Base-by-base conservation (phyloP, 192 early-diverging fungal species). In the Gamsiella multidivaricata region DNA sequence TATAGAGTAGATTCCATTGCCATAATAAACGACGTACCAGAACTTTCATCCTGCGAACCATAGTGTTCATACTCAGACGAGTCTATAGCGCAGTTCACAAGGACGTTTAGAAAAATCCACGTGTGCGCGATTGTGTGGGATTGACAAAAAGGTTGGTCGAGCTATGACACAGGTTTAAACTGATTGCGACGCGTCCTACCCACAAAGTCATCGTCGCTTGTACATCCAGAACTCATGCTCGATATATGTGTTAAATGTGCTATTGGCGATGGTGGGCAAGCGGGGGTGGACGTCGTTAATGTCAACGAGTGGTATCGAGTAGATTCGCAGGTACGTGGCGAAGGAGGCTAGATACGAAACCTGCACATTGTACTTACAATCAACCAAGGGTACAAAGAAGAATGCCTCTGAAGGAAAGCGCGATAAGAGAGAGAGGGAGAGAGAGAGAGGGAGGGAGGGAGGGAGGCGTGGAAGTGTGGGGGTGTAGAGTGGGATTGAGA, bases 141-240 rank as follows among this genome's bases (percentile, higher is more conserved):
- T n/a, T n/a, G n/a, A n/a, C n/a, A n/a, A n/a, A n/a, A n/a, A n/a
- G n/a, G n/a, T n/a, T n/a, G n/a, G n/a, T n/a, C n/a, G n/a, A n/a
- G n/a, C n/a, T 47, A 47, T 22, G 7, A 20, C 5, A 28, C 5
- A 39, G 37, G 37, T 12, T 39, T 39, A 9, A 12, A 39, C 7
- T 9, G 37, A 39, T 39, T 9, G 5, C 46, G 8, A 49, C 46
- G 8, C 17, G 8, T 49, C 57, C 32, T 62, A 70, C 69, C 69
- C 6, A 50, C 60, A 55, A 62, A 70, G 31, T 70, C 69, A 11
- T 70, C 69, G 23, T 70, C 69, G 59, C 59, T 70, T 31, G 62
- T 6, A 32, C 39, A 62, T 46, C 52, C 69, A 29, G 69, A 45
- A 36, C 69, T 62, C 69, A 70, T 70, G 14, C 32, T 65, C 32